Base-by-base conservation (phyloP, 2,329 filamentous ascomycete species). In the Phialophora chinensis region DNA sequence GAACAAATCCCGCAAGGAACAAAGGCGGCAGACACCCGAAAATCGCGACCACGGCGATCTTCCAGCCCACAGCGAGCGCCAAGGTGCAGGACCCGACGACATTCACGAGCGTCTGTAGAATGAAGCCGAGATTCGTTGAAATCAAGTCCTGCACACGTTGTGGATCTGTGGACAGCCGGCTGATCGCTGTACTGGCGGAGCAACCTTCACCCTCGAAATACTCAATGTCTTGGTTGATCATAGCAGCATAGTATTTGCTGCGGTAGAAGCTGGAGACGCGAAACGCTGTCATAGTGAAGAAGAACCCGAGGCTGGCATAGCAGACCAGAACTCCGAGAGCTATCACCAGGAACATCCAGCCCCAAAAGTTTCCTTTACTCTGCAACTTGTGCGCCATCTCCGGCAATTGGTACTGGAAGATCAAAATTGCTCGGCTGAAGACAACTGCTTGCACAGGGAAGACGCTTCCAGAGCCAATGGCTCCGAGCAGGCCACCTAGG, bases 191-290 rank as follows among this genome's bases (percentile, higher is more conserved):
- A 67, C 92, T 92, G 5, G 90, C 86, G 0, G 89, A 90, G 75
- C 96, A 93, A 76, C 91, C 89, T 66, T 92, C 89, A 49, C 82
- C 84, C 76, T 96, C 92, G 72, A 94, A 96, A 77, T 91, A 96
- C 29, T 86, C 81, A 63, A 95, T 91, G 67, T 96, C 92, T 77
- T 96, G 92, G 68, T 91, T 89, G 50, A 96, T 85, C 81, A 96
- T 90, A n/a, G 88, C 85, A 31, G 91, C 85, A 81, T 96, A 95
- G 10, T 71, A 67, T 63, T 73, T 65, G 33, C 66, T 67, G 49
- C 73, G 69, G 62, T 72, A 72, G 52, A 62, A 66, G 23, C 64
- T 59, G 14, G 66, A 63, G 27, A 68, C 56, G 6, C 58, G 59
- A 47, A 69, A 72, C 31, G 69, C 68, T 8, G 67, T 57, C 47